A percentile compares a stretch with the other conserved stretches of the same genome.
Conservation (phyloP, 1,139 yeast genomes). For the Candida gigantensis region DNA sequence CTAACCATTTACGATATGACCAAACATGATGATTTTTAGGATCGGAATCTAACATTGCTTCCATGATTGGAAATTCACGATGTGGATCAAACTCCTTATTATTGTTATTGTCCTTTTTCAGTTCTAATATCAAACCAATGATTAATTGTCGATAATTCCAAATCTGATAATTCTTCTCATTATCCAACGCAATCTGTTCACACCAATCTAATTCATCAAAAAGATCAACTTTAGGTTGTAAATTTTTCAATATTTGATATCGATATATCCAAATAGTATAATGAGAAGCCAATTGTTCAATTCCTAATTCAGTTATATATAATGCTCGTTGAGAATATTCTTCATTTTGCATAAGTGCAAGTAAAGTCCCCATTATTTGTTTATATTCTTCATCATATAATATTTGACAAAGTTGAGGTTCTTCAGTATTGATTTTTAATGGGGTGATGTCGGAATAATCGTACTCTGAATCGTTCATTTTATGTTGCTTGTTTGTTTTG, state of each 20-base stretch:
- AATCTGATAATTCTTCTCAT: constrained; percentile 91
- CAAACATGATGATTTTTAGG: constrained; percentile 94
- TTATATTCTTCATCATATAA: constrained; percentile 75
- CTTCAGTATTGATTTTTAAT: constrained; percentile 44
- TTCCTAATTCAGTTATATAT: constrained; percentile 60
- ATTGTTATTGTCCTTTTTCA: constrained; percentile 2
- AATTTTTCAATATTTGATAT: constrained; percentile 49
- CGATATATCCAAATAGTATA: constrained; percentile 90
- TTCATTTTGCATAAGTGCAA: constrained; percentile 58
- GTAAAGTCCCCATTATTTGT: constrained; percentile 56
- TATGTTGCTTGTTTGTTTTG: no score
- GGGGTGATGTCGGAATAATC: constrained; percentile 44
- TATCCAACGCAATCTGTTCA: constrained; percentile 68
- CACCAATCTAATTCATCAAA: constrained; percentile 71
- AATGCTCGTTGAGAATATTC: constrained; percentile 77
- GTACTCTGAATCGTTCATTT: constrained; percentile 14
- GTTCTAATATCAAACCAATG: constrained; percentile 35
- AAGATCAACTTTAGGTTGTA: constrained; percentile 39
- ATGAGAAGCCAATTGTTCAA: constrained; percentile 80
- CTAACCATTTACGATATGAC: constrained; percentile 87
- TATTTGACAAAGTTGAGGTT: constrained; percentile 68
- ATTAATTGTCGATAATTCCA: constrained; percentile 87
- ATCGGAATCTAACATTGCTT: constrained; percentile 72
- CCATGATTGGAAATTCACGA: constrained; percentile 64
- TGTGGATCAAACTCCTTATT: constrained; percentile 36